Conservation (phyloP, 352 stramenopile species). For the Phytophthora ramorum region DNA sequence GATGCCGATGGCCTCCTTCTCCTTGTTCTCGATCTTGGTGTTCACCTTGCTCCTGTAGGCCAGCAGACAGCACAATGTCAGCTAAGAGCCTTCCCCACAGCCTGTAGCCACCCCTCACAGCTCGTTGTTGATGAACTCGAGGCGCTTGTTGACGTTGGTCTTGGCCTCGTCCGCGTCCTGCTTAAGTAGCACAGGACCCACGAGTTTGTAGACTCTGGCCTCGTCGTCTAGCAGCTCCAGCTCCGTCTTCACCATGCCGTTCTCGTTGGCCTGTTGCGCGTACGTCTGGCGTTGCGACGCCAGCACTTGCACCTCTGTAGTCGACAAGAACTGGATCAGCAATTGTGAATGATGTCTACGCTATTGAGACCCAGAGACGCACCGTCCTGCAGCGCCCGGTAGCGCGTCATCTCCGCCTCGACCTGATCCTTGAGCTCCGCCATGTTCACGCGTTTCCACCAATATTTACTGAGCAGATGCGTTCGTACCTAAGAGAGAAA, state of each 20-base stretch:
- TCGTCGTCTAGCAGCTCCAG: conserved; percentile 88
- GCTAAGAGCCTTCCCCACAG: background rate
- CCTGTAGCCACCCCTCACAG: conserved; percentile 51
- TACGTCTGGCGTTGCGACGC: conserved; percentile 90
- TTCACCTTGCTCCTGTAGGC: conserved; percentile 82
- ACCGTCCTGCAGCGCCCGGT: conserved; percentile 93
- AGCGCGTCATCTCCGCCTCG: conserved; percentile 90
- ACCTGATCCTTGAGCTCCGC: conserved; percentile 73
- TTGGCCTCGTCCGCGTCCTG: conserved; percentile 95
- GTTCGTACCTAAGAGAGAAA: background rate
- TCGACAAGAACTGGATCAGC: background rate
- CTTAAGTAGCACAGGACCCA: conserved; percentile 95
- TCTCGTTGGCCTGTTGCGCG: conserved; percentile 95
- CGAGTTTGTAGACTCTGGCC: conserved; percentile 94
- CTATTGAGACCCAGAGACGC: conserved; percentile 6
- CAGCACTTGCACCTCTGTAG: conserved; percentile 81
- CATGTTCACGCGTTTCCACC: conserved; percentile 27
- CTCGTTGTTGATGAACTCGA: conserved; percentile 97
- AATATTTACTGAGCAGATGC: background rate
- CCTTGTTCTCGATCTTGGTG: conserved; percentile 88
- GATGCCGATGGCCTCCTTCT: conserved; percentile 91
- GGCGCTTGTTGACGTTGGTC: conserved; percentile 94
- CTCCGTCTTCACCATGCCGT: conserved; percentile 97
- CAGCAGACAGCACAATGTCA: background rate
- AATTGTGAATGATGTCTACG: background rate